A percentile compares a stretch with the other conserved stretches of the same genome.
These are phyloP conservation scores for Nigrograna mackinnonii DNA, from an alignment of 2,329 filamentous ascomycete genomes.

Conservation along the genomic window DNA sequence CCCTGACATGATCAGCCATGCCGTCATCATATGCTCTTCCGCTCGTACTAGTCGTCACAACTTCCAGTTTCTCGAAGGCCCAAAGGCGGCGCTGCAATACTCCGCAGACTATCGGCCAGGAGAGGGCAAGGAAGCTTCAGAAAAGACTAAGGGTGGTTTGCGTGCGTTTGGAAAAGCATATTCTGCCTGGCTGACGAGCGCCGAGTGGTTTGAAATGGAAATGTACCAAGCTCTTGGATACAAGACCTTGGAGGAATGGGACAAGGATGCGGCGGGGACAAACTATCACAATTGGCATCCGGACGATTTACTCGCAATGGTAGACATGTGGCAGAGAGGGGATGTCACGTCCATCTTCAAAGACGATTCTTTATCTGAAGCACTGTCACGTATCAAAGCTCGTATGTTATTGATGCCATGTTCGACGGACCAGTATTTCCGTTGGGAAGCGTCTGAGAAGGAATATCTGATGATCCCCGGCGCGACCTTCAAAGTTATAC, in stretches of 20 bases:
- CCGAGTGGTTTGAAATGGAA: constrained; percentile 45
- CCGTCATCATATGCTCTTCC: constrained; percentile 55
- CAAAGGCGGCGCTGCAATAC: constrained; percentile 52
- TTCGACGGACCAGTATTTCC: not conserved
- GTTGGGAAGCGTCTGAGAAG: not conserved
- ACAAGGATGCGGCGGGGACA: not conserved
- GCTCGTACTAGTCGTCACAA: constrained; percentile 58
- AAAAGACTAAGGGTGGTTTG: constrained; percentile 21
- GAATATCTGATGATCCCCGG: not conserved
- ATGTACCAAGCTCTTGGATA: constrained; percentile 37
- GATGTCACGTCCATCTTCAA: not conserved
- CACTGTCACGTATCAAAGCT: not conserved
- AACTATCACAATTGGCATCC: not conserved
- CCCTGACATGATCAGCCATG: constrained; percentile 3
- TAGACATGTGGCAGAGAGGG: not conserved
- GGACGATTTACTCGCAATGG: not conserved
- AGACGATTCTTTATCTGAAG: not conserved
- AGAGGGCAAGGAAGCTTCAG: not conserved
- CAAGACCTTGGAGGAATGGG: not conserved
- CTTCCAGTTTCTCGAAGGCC: constrained; percentile 59
- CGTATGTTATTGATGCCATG: not conserved
- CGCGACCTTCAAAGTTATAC: not conserved
- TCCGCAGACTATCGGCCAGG: constrained; percentile 34
- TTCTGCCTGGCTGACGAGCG: constrained; percentile 45
- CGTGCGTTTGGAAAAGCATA: constrained; percentile 44